A percentile compares a stretch with the other conserved stretches of the same genome.
Evolutionary conservation across 2,329 filamentous ascomycete genomes (phyloP).

Genomic region (Xylariales sp.): DNA sequence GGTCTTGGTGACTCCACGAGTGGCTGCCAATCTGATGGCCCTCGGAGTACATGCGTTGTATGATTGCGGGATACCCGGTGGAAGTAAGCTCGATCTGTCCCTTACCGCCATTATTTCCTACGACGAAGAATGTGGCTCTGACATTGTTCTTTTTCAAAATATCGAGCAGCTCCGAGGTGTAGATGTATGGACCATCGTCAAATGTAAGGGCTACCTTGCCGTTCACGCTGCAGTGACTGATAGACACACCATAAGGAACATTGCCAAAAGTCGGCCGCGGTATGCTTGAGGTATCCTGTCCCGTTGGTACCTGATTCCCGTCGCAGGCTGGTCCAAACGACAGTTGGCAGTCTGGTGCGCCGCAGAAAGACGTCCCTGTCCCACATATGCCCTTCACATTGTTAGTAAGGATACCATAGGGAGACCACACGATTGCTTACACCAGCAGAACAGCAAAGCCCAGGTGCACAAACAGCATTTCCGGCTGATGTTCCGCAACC

Average conservation of each 20-base stretch:
- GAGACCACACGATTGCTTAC: constrained; percentile 3
- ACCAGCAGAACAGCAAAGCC: constrained; percentile 20
- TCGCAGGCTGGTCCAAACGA: constrained; percentile 25
- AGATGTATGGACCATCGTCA: constrained; percentile 32
- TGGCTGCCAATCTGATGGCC: constrained; percentile 45
- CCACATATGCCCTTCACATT: constrained; percentile 30
- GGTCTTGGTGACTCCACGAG: constrained; percentile 41
- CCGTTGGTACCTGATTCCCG: constrained; percentile 22
- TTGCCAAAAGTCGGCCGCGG: constrained; percentile 21
- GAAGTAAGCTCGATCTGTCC: constrained; percentile 32
- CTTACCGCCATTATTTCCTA: constrained; percentile 28
- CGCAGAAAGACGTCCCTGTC: constrained; percentile 17
- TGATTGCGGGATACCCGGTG: constrained; percentile 36
- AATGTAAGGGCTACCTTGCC: constrained; percentile 32
- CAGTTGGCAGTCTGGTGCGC: constrained; percentile 24
- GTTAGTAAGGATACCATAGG: constrained; percentile 2
- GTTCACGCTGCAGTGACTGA: constrained; percentile 23
- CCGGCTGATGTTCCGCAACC: constrained; percentile 16
- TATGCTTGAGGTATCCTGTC: constrained; percentile 17
- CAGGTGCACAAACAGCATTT: constrained; percentile 16
- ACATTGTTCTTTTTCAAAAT: constrained; percentile 27
- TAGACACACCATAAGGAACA: constrained; percentile 29
- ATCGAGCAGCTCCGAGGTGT: constrained; percentile 30
- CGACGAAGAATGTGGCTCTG: constrained; percentile 33
- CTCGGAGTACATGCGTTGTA: constrained; percentile 38